A percentile compares a stretch with the other conserved stretches of the same genome.
These are phyloP conservation scores for Nakaseomyces uthaithaninus DNA, from an alignment of 1,139 yeast species.

Conservation along the genomic window DNA sequence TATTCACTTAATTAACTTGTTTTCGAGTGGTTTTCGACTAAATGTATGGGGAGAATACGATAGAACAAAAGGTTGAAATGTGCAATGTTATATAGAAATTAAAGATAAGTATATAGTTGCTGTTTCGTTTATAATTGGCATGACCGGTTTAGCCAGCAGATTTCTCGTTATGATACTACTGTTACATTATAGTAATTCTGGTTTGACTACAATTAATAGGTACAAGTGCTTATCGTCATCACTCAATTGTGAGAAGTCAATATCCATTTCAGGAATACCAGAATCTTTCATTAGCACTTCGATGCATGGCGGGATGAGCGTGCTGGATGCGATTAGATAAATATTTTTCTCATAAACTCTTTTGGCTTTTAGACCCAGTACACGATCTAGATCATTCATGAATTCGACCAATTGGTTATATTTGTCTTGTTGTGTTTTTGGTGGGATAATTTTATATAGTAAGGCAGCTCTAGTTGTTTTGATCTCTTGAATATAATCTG, in stretches of 20 bases:
- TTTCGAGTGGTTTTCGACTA: too few relatives aligned
- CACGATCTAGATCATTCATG: slow-evolving; percentile 16
- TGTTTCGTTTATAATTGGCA: too few relatives aligned
- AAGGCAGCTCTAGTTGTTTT: slow-evolving; percentile 18
- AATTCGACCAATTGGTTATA: slow-evolving; percentile 17
- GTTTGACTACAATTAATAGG: slow-evolving; percentile 19
- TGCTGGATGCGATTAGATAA: slow-evolving; percentile 19
- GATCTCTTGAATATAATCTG: slow-evolving; percentile 20
- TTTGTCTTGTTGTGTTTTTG: slow-evolving; percentile 10
- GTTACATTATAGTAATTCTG: slow-evolving; percentile 14
- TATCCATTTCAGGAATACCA: neutral
- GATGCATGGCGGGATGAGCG: slow-evolving; percentile 11
- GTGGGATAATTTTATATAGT: slow-evolving; percentile 16
- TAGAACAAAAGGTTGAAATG: too few relatives aligned
- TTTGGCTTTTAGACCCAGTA: slow-evolving; percentile 20
- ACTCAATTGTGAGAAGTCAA: slow-evolving; percentile 9
- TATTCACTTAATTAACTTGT: too few relatives aligned
- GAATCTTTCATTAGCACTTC: neutral
- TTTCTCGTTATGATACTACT: too few relatives aligned
- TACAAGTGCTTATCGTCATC: slow-evolving; percentile 9
- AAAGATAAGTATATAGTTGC: too few relatives aligned
- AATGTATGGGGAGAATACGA: too few relatives aligned
- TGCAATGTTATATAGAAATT: too few relatives aligned
- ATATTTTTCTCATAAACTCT: slow-evolving; percentile 21
- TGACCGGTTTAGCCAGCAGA: too few relatives aligned